These are phyloP conservation scores for Amaranthus hypochondriacus DNA, from an alignment of 148 eudicot species.

Conservation along the genomic window DNA sequence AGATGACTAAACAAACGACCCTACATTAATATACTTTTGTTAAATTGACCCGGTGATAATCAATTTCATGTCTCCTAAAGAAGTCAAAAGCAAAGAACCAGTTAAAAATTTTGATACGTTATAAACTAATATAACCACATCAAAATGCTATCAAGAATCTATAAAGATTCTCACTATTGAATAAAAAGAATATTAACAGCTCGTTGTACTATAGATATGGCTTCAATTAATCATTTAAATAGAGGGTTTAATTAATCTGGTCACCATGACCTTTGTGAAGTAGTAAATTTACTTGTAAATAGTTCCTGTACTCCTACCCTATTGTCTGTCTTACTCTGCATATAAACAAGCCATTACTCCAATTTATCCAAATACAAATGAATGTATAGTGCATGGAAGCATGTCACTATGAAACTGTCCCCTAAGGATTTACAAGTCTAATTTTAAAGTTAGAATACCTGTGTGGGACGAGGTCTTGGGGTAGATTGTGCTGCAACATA, in stretches of 20 bases:
- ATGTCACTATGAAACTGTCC: not conserved
- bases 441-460: slow-evolving; percentile 34
- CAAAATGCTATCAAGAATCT: not conserved
- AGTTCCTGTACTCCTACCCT: not conserved
- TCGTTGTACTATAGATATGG: not conserved
- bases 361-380: not conserved
- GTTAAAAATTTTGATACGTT: not conserved
- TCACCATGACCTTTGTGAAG: not conserved
- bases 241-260: not conserved
- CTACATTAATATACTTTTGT: not conserved
- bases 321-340: not conserved
- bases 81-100: not conserved
- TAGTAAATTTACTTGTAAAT: not conserved
- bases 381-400: not conserved
- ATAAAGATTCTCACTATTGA: not conserved
- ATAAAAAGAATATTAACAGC: not conserved
- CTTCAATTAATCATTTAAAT: not conserved
- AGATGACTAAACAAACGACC: not conserved
- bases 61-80: not conserved
- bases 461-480: slow-evolving; percentile 55
- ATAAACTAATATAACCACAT: not conserved
- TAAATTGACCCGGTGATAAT: not conserved
- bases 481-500: slow-evolving; percentile 83
- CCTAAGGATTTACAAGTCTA: too few relatives aligned
- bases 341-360: not conserved